Evolutionary conservation across 176 grass and related monocot species (phyloP).

Genomic region (Saccharum officinarum): DNA sequence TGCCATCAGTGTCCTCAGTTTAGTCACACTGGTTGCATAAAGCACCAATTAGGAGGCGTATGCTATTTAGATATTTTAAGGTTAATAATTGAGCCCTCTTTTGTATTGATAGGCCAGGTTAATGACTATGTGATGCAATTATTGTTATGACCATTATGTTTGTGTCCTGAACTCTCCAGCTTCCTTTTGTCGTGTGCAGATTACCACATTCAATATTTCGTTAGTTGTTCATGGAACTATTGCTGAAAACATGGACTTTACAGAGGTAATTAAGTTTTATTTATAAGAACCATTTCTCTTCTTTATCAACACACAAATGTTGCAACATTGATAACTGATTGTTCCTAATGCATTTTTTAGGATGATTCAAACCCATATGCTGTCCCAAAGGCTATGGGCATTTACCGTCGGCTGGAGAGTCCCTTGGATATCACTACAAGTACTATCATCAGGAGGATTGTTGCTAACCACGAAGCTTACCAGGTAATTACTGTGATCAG

Average conservation of each 20-base stretch:
- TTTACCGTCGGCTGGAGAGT: conserved; percentile 68
- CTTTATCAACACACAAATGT: neutral
- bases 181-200: conserved; percentile 44
- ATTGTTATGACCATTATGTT: neutral
- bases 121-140: neutral
- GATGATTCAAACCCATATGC: conserved; percentile 86
- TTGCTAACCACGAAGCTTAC: conserved; percentile 95
- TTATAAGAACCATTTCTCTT: neutral
- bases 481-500: conserved; percentile 53
- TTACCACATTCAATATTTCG: conserved; percentile 85
- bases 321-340: conserved; percentile 12
- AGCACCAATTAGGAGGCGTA: neutral
- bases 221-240: conserved; percentile 78
- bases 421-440: conserved; percentile 92
- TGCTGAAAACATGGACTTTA: conserved; percentile 86
- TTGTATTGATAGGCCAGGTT: neutral
- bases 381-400: conserved; percentile 80
- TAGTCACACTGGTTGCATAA: conserved; percentile 9
- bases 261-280: conserved; percentile 42
- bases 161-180: neutral
- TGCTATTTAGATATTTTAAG: neutral
- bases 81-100: conserved; percentile 7
- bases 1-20: neutral
- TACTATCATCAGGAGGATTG: conserved; percentile 96
- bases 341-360: conserved; percentile 38